phyloP scores from a whole-genome alignment of 2,329 filamentous ascomycete genomes.

The Fusarium neocosmosporiellum region DNA sequence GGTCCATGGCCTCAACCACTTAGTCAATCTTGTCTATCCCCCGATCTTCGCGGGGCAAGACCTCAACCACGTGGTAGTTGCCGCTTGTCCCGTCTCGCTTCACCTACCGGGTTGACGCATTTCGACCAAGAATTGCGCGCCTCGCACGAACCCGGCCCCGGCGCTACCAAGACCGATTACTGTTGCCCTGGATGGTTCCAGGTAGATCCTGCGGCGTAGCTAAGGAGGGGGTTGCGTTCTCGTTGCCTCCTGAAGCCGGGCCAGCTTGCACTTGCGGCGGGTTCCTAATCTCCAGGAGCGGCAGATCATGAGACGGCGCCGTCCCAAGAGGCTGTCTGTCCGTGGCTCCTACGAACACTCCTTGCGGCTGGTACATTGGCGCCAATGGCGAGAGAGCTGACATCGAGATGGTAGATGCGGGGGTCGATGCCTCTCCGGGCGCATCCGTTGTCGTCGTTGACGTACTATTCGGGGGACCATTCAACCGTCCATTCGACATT shows the following conservation, averaged over 20 bases:
- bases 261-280: constrained; percentile 20
- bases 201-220: background rate
- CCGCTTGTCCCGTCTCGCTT: background rate
- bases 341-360: background rate
- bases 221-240: constrained; percentile 6
- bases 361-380: constrained; percentile 22
- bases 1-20: constrained; percentile 11
- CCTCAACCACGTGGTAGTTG: background rate
- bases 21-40: background rate
- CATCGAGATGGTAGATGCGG: background rate
- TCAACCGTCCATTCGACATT: background rate
- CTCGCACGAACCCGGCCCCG: background rate
- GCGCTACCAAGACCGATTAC: constrained; percentile 29
- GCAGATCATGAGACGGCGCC: background rate
- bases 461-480: background rate
- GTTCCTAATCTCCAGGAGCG: constrained; percentile 17
- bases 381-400: constrained; percentile 24
- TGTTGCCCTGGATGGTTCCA: constrained; percentile 12
- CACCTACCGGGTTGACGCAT: background rate
- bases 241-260: constrained; percentile 6
- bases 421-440: background rate
- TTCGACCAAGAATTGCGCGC: background rate
- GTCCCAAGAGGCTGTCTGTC: background rate
- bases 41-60: background rate
- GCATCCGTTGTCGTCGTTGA: background rate